phyloP scores from a whole-genome alignment of 768 basidiomycete genomes.

The Agaricus subrufescens region DNA sequence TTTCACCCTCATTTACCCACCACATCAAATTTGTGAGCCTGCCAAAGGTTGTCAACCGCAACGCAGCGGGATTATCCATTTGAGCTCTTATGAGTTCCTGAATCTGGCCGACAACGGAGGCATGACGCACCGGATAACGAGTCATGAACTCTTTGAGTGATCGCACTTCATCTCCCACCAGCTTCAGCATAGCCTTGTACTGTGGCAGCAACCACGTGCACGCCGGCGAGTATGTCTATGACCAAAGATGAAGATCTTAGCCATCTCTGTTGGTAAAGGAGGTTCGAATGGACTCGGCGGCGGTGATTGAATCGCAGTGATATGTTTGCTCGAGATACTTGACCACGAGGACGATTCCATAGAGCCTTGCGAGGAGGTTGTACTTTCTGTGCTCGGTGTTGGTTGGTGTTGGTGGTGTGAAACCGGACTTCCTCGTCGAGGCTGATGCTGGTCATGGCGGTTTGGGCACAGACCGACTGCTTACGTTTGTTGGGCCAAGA shows the following conservation, averaged over 20 bases:
- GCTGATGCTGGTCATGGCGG: conserved; percentile 24
- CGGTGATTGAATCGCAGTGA: conserved; percentile 86
- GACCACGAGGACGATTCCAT: conserved; percentile 81
- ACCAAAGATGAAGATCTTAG: conserved; percentile 21
- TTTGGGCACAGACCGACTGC: no score
- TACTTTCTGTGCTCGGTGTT: conserved; percentile 88
- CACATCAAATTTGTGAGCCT: no score
- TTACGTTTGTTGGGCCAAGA: no score
- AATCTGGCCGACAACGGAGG: not conserved
- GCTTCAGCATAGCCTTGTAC: conserved; percentile 95
- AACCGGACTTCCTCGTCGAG: conserved; percentile 92
- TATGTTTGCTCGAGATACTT: conserved; percentile 96
- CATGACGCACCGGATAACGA: conserved; percentile 64
- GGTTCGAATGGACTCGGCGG: conserved; percentile 69
- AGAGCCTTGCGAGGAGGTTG: conserved; percentile 87
- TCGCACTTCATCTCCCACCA: conserved; percentile 86
- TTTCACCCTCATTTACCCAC: no score
- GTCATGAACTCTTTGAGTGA: conserved; percentile 90
- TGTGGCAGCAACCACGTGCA: conserved; percentile 90
- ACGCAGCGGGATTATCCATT: conserved; percentile 64
- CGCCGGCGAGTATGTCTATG: conserved; percentile 89
- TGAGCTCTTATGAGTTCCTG: not conserved
- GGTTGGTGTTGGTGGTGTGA: conserved; percentile 46
- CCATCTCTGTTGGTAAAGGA: conserved; percentile 3
- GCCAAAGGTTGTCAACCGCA: conserved; percentile 28